Conservation (phyloP, 805 yeast species). For the Myxozyma neotropica region DNA sequence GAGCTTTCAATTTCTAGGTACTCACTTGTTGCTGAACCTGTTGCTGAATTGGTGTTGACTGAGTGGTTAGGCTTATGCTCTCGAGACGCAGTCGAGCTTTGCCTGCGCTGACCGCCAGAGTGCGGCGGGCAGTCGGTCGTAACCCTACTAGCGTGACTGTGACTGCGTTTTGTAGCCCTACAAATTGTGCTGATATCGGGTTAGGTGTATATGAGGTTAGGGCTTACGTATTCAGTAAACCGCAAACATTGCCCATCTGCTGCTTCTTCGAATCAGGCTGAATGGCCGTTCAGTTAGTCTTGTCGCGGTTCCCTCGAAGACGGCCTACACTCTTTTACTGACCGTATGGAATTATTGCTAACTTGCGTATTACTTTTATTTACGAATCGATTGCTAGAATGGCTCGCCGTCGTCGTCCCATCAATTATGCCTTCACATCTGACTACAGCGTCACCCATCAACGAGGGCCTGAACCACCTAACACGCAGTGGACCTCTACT, state of each 20-base stretch:
- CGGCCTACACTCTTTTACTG: too few relatives aligned
- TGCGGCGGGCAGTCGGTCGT: constrained; percentile 10
- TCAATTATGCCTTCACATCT: background rate
- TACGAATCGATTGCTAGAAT: background rate
- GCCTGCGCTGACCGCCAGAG: constrained; percentile 2
- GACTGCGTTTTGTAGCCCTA: constrained; percentile 15
- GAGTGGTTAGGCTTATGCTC: background rate
- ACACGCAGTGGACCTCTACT: background rate
- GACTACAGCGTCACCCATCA: background rate
- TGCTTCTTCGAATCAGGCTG: too few relatives aligned
- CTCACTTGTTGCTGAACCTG: constrained; percentile 23
- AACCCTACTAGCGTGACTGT: background rate
- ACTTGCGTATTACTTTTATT: too few relatives aligned
- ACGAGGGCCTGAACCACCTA: constrained; percentile 3
- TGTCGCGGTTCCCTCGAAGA: background rate
- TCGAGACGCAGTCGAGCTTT: background rate
- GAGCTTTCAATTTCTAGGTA: background rate
- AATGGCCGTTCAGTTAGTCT: background rate
- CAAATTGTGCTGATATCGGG: background rate
- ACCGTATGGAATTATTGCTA: too few relatives aligned
- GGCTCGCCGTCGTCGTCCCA: constrained; percentile 6
- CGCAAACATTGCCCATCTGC: too few relatives aligned
- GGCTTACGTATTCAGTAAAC: background rate
- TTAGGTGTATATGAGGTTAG: background rate
- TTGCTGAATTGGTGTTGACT: constrained; percentile 12